Evolutionary conservation across 371 early-diverging fungal species (phyloP).

Genomic region (Saksenaea vasiformis): DNA sequence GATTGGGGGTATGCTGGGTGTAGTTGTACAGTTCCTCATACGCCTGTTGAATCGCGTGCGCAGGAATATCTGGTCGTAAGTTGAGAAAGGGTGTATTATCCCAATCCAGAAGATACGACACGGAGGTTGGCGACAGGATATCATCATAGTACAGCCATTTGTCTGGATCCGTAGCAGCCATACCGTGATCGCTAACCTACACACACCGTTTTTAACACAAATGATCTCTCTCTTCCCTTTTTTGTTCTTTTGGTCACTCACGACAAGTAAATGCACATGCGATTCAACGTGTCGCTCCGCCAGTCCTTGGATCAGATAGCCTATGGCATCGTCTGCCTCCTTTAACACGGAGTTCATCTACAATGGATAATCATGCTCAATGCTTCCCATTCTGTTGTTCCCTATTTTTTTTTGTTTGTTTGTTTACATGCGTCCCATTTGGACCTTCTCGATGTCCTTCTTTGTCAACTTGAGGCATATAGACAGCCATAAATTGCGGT

Average conservation of each 20-base stretch:
- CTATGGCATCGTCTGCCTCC: slow-evolving; percentile 69
- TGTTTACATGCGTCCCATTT: slow-evolving; percentile 48
- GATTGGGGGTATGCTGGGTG: slow-evolving; percentile 30
- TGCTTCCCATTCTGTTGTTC: neutral
- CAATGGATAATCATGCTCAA: neutral
- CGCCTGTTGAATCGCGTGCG: slow-evolving; percentile 21
- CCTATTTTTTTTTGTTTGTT: neutral
- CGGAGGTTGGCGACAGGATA: slow-evolving; percentile 28
- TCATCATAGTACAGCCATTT: slow-evolving; percentile 74
- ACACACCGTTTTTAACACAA: neutral
- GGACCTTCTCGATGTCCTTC: slow-evolving; percentile 82
- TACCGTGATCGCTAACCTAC: slow-evolving; percentile 87
- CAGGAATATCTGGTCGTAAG: slow-evolving; percentile 52
- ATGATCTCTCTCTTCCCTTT: neutral
- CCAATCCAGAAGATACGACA: slow-evolving; percentile 23
- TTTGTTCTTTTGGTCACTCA: slow-evolving; percentile 33
- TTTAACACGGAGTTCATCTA: slow-evolving; percentile 61
- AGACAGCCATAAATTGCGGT: slow-evolving; percentile 76
- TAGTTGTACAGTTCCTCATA: slow-evolving; percentile 42
- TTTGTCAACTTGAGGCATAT: slow-evolving; percentile 80
- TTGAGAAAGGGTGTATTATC: slow-evolving; percentile 45
- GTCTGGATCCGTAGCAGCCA: slow-evolving; percentile 65
- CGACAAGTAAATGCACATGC: slow-evolving; percentile 77
- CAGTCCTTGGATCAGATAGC: slow-evolving; percentile 58
- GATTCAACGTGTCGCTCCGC: slow-evolving; percentile 55